A percentile compares a stretch with the other conserved stretches of the same genome.
These are phyloP conservation scores for Zymoseptoria ardabiliae DNA, from an alignment of 2,329 filamentous ascomycete species.

Conservation along the genomic window DNA sequence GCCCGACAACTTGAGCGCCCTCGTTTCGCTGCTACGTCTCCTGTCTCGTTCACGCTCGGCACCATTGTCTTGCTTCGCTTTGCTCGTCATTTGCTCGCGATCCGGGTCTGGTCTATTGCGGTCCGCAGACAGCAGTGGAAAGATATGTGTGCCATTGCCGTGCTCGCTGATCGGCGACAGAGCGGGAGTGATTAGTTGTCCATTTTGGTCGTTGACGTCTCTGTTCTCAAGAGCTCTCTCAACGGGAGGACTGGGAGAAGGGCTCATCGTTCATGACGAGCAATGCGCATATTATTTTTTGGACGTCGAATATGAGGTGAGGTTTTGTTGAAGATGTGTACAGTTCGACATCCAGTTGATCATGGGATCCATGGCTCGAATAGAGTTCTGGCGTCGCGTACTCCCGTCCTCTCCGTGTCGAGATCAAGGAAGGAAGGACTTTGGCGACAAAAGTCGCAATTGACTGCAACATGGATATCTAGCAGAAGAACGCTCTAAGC, in stretches of 20 bases:
- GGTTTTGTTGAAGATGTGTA: no score
- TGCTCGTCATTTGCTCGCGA: background rate
- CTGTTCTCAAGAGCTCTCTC: conserved; percentile 2
- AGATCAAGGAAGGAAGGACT: no score
- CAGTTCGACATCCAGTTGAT: no score
- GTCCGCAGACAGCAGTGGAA: background rate
- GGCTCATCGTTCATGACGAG: conserved; percentile 10
- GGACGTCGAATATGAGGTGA: background rate
- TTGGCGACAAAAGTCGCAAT: background rate
- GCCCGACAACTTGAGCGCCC: conserved; percentile 11
- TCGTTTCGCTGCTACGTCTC: conserved; percentile 14
- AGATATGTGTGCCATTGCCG: conserved; percentile 1
- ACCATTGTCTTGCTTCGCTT: background rate
- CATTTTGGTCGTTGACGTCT: conserved; percentile 3
- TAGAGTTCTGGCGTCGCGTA: no score
- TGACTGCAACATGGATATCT: background rate
- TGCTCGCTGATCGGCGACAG: conserved; percentile 14
- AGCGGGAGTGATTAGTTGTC: conserved; percentile 11
- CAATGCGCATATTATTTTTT: background rate
- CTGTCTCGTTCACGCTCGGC: background rate
- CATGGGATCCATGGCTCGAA: no score
- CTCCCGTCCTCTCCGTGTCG: no score
- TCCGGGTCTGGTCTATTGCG: background rate
- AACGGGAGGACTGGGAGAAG: conserved; percentile 4
- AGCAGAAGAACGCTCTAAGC: background rate